Evolutionary conservation across 805 yeast species (phyloP).

Genomic region (Metschnikowia noctiluminum): DNA sequence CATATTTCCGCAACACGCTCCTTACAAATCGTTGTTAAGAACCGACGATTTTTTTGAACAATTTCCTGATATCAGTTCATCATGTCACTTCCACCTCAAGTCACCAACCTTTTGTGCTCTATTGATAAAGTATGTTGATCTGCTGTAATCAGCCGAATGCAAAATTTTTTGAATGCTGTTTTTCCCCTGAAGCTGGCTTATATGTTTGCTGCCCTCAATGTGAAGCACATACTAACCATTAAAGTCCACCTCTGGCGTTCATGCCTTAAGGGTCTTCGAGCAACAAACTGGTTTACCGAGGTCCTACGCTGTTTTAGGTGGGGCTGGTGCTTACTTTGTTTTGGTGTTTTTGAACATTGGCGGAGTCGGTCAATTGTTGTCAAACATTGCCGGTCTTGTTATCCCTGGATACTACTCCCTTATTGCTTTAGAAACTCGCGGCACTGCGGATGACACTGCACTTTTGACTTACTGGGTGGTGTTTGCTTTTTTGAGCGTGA

Average conservation of each 20-base stretch:
- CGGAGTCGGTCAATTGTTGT: conserved; percentile 90
- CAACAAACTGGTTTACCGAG: conserved; percentile 61
- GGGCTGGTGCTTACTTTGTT: conserved; percentile 63
- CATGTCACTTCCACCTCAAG: conserved; percentile 18
- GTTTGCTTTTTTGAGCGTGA: conserved; percentile 84
- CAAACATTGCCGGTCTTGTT: conserved; percentile 88
- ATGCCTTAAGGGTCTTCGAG: conserved; percentile 37
- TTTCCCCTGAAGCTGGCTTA: too few relatives aligned
- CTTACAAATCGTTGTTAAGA: conserved; percentile 3
- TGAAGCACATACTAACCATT: conserved; percentile 6
- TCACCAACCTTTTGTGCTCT: conserved; percentile 14
- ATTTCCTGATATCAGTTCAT: conserved; percentile 1
- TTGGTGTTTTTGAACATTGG: conserved; percentile 86
- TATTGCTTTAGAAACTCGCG: conserved; percentile 71
- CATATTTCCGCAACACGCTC: not conserved
- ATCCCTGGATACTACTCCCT: conserved; percentile 89
- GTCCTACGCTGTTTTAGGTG: conserved; percentile 75
- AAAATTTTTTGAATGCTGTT: too few relatives aligned
- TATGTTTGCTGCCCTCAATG: not conserved
- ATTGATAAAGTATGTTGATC: conserved; percentile 18
- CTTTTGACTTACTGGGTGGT: conserved; percentile 97
- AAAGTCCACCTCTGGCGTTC: conserved; percentile 32
- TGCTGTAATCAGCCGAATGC: not conserved
- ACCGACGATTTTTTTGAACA: not conserved
- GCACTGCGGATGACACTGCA: conserved; percentile 76